Evolutionary conservation across 2,329 filamentous ascomycete species (phyloP), one percentile per base, ranked within the genome.

Genomic region (Pseudocercospora musae): DNA sequence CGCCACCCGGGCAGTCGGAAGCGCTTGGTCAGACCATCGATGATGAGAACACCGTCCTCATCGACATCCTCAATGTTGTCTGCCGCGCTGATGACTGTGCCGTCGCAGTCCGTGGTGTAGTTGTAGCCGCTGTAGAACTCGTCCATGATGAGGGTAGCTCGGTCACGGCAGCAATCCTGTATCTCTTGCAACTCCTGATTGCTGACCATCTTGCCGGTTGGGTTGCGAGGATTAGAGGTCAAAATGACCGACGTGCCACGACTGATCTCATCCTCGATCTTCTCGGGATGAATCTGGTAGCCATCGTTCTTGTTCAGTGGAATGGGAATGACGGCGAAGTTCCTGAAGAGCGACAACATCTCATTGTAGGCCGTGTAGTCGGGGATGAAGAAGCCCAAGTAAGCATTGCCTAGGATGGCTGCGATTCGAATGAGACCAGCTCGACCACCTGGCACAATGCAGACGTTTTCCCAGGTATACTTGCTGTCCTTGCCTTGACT

Each of bases 401-500:
- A 76, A 59, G 92, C 89, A 76, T 96, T 96, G 67, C 94, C 94
- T 70, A 98, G 80, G 5, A 98, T 92, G 57, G 94, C 94, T 20
- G 94, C 94, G 75, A 98, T 97, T 70, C 94, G 87, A 75, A 97
- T 97, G 78, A 98, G 81, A 54, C 94, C 94, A 33, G 94, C 94
- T 71, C 94, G 87, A 42, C 94, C 94, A 76, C 93, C 93, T 50
- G 94, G 94, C 3, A 98, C 94, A 75, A 98, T 96, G 76, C 91
- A 93, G 18, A 97, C 94, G 76, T 98, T 98, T 82, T 98, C 94
- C 90, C 91, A 97, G 5, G 91, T 96, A 77, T 98, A 98, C 79
- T 96, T 84, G 77, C 89, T 94, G 10, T 87, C 84, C 80, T 95
- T 96, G 73, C 90, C 92, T 79, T 94, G 80, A 67, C 94, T 37